phyloP scores from a whole-genome alignment of 2,329 filamentous ascomycete species.

The Dactylellina cionopaga region DNA sequence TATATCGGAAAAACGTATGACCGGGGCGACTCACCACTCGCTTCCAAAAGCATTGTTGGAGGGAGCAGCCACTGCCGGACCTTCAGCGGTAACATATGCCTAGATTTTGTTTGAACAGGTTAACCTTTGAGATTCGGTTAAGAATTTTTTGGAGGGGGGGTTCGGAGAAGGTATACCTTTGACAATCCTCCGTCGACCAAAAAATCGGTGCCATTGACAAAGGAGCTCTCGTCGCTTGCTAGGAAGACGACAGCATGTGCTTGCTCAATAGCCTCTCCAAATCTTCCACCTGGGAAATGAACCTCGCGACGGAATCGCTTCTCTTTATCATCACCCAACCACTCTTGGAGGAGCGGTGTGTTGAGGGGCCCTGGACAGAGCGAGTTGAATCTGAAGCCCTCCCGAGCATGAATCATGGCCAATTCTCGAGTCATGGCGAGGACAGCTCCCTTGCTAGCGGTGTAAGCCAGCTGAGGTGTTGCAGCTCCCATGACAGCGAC shows the following conservation, averaged over 20 bases:
- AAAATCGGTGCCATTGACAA: slow-evolving; percentile 91
- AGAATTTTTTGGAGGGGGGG: no score
- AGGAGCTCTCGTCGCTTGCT: slow-evolving; percentile 86
- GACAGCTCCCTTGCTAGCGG: slow-evolving; percentile 91
- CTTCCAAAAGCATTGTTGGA: slow-evolving; percentile 67
- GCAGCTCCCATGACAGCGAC: slow-evolving; percentile 87
- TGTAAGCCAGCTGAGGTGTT: slow-evolving; percentile 91
- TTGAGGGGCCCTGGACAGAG: slow-evolving; percentile 91
- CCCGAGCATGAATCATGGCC: slow-evolving; percentile 89
- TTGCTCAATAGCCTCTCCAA: slow-evolving; percentile 93
- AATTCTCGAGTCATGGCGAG: slow-evolving; percentile 88
- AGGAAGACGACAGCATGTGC: slow-evolving; percentile 88
- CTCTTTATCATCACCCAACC: slow-evolving; percentile 84
- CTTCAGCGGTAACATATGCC: slow-evolving; percentile 80
- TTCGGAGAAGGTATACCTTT: no score
- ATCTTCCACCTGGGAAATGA: slow-evolving; percentile 87
- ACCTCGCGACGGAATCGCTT: slow-evolving; percentile 86
- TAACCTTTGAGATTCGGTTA: no score
- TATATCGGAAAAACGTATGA: neutral
- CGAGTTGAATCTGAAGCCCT: slow-evolving; percentile 89
- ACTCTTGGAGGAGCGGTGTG: slow-evolving; percentile 90
- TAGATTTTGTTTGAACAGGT: no score
- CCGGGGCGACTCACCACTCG: slow-evolving; percentile 6
- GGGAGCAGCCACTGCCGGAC: slow-evolving; percentile 67
- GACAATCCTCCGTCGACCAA: slow-evolving; percentile 96